phyloP scores from a whole-genome alignment of 2,329 filamentous ascomycete genomes.

The Cercospora nicotianae region DNA sequence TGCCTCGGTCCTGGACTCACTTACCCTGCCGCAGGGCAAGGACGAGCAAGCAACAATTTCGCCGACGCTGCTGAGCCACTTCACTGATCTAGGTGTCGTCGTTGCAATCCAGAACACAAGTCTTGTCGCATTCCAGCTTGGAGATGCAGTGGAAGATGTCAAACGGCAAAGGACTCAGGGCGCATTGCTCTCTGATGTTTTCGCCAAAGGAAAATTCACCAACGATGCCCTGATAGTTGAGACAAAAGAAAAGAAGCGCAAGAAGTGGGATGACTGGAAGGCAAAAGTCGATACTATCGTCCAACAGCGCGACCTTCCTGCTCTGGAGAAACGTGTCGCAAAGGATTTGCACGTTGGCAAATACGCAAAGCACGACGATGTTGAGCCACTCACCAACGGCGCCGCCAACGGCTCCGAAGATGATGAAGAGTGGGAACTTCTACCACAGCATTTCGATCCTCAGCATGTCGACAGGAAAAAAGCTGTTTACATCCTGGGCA shows the following conservation, averaged over 20 bases:
- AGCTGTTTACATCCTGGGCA: constrained; percentile 56
- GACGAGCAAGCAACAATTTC: neutral
- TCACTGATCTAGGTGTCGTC: constrained; percentile 65
- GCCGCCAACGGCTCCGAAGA: constrained; percentile 4
- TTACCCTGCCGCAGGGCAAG: constrained; percentile 34
- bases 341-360: constrained; percentile 27
- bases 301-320: constrained; percentile 27
- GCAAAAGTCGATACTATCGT: constrained; percentile 30
- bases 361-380: constrained; percentile 10
- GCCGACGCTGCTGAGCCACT: constrained; percentile 49
- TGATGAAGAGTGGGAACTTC: constrained; percentile 48
- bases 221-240: constrained; percentile 12
- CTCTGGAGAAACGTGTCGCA: constrained; percentile 35
- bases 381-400: constrained; percentile 10
- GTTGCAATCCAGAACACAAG: constrained; percentile 64
- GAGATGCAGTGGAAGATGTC: constrained; percentile 33
- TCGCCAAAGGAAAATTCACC: constrained; percentile 61
- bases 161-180: constrained; percentile 42
- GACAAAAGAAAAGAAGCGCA: constrained; percentile 22
- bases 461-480: constrained; percentile 63
- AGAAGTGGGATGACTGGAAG: constrained; percentile 34
- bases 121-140: constrained; percentile 64
- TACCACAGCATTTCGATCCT: constrained; percentile 36
- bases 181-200: constrained; percentile 70
- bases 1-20: constrained; percentile 50